These are phyloP conservation scores for Astraeus odoratus DNA, from an alignment of 768 basidiomycete genomes.

Conservation along the genomic window DNA sequence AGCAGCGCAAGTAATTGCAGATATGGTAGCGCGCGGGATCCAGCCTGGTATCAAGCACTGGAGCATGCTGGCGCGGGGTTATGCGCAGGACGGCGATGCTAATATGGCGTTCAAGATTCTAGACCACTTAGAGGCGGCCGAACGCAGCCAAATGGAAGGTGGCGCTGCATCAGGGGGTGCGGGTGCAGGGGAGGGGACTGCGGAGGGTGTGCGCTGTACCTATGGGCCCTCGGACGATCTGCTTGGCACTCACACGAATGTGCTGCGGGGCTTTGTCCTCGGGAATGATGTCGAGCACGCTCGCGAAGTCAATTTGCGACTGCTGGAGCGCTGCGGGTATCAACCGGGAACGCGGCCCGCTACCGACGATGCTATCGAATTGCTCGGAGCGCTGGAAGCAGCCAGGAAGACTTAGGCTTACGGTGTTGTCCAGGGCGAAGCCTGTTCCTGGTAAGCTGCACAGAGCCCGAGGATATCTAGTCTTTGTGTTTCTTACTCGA, in stretches of 20 bases:
- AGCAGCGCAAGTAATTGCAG: constrained; percentile 38
- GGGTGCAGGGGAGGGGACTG: not conserved
- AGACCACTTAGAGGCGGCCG: constrained; percentile 30
- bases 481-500: no score
- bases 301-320: constrained; percentile 23
- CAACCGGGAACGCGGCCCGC: constrained; percentile 13
- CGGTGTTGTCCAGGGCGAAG: no score
- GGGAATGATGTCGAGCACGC: constrained; percentile 24
- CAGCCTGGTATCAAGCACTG: constrained; percentile 41
- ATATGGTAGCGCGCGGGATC: constrained; percentile 45
- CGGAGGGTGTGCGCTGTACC: not conserved
- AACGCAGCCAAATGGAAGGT: not conserved
- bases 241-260: constrained; percentile 31
- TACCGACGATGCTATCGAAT: constrained; percentile 17
- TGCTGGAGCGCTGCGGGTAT: constrained; percentile 18
- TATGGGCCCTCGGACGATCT: constrained; percentile 5
- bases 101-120: constrained; percentile 35
- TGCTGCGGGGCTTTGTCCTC: constrained; percentile 33
- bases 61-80: constrained; percentile 42
- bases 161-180: not conserved
- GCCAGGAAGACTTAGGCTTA: not conserved
- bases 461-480: no score
- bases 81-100: constrained; percentile 34
- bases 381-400: constrained; percentile 17
- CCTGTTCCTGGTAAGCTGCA: no score